A percentile compares a stretch with the other conserved stretches of the same genome.
phyloP scores from a whole-genome alignment of 306 rosid species.

The cucumber (Cucumis sativus) region DNA sequence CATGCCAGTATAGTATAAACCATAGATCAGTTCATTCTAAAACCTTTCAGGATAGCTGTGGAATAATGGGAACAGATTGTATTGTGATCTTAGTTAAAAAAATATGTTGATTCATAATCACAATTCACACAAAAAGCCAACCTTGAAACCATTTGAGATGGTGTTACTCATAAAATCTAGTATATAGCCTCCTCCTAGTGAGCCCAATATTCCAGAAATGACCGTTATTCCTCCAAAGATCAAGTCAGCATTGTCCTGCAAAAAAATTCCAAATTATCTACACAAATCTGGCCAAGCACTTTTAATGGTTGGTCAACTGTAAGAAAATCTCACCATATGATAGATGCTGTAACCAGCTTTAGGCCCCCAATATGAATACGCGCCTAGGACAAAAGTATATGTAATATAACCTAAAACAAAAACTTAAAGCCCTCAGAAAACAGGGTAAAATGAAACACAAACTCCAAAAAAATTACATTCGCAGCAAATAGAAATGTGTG shows the following conservation, averaged over 20 bases:
- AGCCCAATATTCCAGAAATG: constrained; percentile 73
- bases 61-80: neutral
- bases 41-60: neutral
- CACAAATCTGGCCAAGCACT: neutral
- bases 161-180: constrained; percentile 70
- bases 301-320: constrained; percentile 3
- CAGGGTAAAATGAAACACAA: neutral
- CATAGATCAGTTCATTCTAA: neutral
- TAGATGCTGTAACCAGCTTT: constrained; percentile 90
- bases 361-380: constrained; percentile 97
- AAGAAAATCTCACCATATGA: constrained; percentile 36
- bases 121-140: constrained; percentile 19
- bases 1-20: neutral
- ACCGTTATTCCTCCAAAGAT: constrained; percentile 79
- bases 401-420: constrained; percentile 49
- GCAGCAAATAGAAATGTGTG: neutral
- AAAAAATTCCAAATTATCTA: neutral
- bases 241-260: constrained; percentile 72
- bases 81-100: neutral
- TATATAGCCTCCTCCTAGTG: constrained; percentile 71
- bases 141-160: constrained; percentile 81
- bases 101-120: neutral
- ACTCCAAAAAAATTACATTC: neutral
- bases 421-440: neutral
- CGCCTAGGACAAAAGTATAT: constrained; percentile 87